These are phyloP conservation scores for Phytophthora colocasiae DNA, from an alignment of 352 stramenopile genomes.

Conservation along the genomic window DNA sequence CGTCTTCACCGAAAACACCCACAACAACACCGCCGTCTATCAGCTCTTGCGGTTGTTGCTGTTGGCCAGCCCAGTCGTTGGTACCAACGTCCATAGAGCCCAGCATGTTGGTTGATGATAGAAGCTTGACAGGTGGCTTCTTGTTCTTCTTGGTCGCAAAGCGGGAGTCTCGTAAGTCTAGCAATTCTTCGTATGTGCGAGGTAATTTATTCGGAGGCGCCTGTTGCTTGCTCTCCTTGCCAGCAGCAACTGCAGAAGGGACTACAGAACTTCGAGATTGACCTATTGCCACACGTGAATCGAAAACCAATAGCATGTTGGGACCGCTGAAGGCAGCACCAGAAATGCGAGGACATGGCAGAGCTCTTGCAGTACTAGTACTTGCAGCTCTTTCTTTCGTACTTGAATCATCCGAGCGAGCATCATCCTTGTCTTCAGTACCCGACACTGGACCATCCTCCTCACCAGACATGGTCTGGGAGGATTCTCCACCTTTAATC, in stretches of 20 bases:
- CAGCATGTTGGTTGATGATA: conserved; percentile 57
- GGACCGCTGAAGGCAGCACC: conserved; percentile 84
- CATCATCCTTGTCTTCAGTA: conserved; percentile 30
- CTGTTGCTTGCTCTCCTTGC: conserved; percentile 56
- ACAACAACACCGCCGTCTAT: conserved; percentile 36
- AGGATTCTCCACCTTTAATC: conserved; percentile 49
- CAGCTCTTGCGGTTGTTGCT: conserved; percentile 41
- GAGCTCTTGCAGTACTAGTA: conserved; percentile 34
- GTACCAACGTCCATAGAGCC: conserved; percentile 61
- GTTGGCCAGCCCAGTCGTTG: conserved; percentile 55
- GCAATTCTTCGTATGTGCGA: conserved; percentile 78
- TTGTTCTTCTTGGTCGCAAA: conserved; percentile 87
- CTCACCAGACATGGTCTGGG: conserved; percentile 26
- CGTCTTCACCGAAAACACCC: conserved; percentile 48
- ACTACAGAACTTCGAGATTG: conserved; percentile 61
- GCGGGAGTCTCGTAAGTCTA: conserved; percentile 75
- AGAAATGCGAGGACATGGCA: conserved; percentile 83
- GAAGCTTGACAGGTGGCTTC: conserved; percentile 62
- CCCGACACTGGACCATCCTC: conserved; percentile 28
- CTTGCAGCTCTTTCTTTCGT: conserved; percentile 24
- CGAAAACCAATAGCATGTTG: conserved; percentile 87
- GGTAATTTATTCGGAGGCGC: conserved; percentile 58
- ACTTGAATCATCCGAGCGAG: conserved; percentile 23
- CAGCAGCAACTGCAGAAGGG: conserved; percentile 53
- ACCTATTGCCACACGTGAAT: conserved; percentile 82